These are phyloP conservation scores for Blastomyces parvus DNA, from an alignment of 2,329 filamentous ascomycete genomes.

Conservation along the genomic window DNA sequence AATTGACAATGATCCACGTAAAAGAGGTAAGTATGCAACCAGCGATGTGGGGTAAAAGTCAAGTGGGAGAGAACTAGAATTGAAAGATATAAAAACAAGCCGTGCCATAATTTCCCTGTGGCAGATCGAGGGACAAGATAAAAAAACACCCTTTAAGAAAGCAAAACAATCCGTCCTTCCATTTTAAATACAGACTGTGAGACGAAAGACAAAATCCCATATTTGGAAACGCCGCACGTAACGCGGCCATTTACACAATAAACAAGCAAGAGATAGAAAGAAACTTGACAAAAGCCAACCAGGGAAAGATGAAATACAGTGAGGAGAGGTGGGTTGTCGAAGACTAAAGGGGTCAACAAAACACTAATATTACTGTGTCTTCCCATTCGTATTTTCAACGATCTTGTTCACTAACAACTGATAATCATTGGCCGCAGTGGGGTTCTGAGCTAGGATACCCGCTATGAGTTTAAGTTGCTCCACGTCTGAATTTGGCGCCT, in stretches of 20 bases:
- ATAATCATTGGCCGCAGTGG: slow-evolving; percentile 53
- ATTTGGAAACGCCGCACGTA: background rate
- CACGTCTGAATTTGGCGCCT: slow-evolving; percentile 58
- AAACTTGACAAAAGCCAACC: background rate
- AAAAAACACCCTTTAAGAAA: background rate
- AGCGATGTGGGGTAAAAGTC: background rate
- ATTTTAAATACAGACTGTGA: background rate
- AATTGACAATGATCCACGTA: background rate
- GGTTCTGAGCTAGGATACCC: slow-evolving; percentile 57
- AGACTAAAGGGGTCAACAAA: background rate
- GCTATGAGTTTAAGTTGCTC: slow-evolving; percentile 65
- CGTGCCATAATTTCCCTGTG: background rate
- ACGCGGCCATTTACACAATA: background rate
- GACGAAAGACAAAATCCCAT: background rate
- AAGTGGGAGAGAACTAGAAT: background rate
- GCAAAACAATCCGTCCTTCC: background rate
- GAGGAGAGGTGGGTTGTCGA: no score
- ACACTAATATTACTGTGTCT: slow-evolving; percentile 12
- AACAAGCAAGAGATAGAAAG: background rate
- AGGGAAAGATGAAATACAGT: slow-evolving; percentile 11
- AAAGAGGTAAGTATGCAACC: background rate
- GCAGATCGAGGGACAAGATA: background rate
- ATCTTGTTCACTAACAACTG: slow-evolving; percentile 35
- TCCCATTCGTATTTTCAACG: slow-evolving; percentile 28
- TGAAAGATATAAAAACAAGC: background rate